These are phyloP conservation scores for Candida krabiensis DNA, from an alignment of 805 yeast genomes.

Conservation along the genomic window DNA sequence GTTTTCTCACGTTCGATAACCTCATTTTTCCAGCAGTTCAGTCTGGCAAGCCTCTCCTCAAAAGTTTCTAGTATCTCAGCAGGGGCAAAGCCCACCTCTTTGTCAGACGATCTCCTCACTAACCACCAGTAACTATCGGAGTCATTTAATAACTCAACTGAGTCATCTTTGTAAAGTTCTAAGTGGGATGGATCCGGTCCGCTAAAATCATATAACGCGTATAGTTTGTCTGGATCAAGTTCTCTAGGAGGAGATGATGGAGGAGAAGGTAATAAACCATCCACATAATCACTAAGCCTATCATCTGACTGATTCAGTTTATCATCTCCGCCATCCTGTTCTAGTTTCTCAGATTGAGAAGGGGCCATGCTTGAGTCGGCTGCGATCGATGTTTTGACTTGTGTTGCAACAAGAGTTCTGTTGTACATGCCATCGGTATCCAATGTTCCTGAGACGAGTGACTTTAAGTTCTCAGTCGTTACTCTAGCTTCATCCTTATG, in stretches of 20 bases:
- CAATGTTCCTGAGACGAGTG: slow-evolving; percentile 19
- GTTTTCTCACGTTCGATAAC: slow-evolving; percentile 47
- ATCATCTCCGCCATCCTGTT: slow-evolving; percentile 20
- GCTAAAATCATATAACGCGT: slow-evolving; percentile 81
- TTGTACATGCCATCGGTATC: slow-evolving; percentile 24
- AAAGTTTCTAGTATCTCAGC: slow-evolving; percentile 94
- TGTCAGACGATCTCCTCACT: slow-evolving; percentile 47
- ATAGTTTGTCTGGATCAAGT: slow-evolving; percentile 76
- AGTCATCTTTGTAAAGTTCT: slow-evolving; percentile 73
- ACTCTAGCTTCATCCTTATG: slow-evolving; percentile 8
- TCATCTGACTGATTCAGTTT: too few species aligned
- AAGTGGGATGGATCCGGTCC: slow-evolving; percentile 96
- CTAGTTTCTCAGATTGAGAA: slow-evolving; percentile 3
- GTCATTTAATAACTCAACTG: slow-evolving; percentile 80
- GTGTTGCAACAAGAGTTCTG: slow-evolving; percentile 7
- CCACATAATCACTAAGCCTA: slow-evolving; percentile 43
- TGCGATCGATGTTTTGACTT: background rate
- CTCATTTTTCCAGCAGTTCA: slow-evolving; percentile 91
- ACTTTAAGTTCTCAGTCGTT: slow-evolving; percentile 12
- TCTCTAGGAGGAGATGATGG: slow-evolving; percentile 79
- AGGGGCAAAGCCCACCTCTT: slow-evolving; percentile 84
- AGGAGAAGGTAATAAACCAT: slow-evolving; percentile 56
- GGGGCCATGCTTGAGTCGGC: background rate
- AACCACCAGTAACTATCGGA: slow-evolving; percentile 98
- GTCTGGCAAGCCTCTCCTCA: slow-evolving; percentile 84